Base-by-base conservation (phyloP, 345 rosid species). In the Rhizophora apiculata region DNA sequence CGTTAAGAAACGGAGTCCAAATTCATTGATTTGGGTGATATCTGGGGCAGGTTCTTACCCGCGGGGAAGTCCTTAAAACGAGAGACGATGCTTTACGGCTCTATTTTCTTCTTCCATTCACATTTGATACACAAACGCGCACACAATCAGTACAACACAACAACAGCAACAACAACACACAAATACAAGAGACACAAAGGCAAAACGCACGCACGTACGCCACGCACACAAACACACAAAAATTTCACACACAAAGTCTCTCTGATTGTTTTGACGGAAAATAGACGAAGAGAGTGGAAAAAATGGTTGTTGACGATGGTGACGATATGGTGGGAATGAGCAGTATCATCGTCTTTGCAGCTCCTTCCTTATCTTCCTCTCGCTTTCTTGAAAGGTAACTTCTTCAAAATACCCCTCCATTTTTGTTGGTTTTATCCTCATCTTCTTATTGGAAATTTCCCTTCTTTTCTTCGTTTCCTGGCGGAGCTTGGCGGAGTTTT, bases 311-410 rank as follows among this genome's bases (percentile, higher is more conserved):
- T 53, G 70, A 68, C 65, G 90, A 77, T 48, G 65, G 64, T 60
- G 65, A 59, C 31, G 39, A 72, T 74, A 65, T 58, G 67, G 64
- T 79, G 79, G 75, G 76, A 75, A 76, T 76, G 80, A 67, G 75
- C 70, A 62, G 62, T 78, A 30, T 74, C 61, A 71, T 78, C 70
- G 81, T 62, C 71, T 24, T 43, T 62, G 60, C 48, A 34, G 65
- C 30, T 56, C 9, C 54, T 8, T 29, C 19, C 6, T 60, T 81
- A 60, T 80, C 78, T 54, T 43, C 75, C 26, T 65, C 82, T 74
- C 70, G 78, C 55, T 82, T 80, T 74, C 81, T 82, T 67, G 72
- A 75, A 85, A 82, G 88, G 88, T 87, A 85, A 2, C 59, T 66
- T 76, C 76, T 76, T 78, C 59, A 77, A 74, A 70, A 73, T 59